Percentiles rank a stretch among this genome's conserved stretches.
phyloP scores from a whole-genome alignment of 805 yeast species.

The Cyberlindnera maritima region DNA sequence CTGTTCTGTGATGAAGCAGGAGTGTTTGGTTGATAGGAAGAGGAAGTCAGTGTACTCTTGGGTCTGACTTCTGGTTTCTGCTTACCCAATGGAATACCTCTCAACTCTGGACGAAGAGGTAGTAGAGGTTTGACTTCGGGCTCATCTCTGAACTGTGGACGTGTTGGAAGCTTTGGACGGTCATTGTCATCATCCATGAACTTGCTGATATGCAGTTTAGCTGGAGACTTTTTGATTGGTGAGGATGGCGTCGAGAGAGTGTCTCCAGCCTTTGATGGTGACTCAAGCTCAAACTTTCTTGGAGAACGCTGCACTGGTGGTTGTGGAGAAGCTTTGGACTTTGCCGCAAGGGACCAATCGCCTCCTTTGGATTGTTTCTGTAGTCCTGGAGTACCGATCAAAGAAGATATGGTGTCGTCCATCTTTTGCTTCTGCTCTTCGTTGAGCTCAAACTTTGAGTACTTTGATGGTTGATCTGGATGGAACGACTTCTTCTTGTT shows the following conservation, averaged over 20 bases:
- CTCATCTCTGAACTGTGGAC: neutral
- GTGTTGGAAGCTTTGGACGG: neutral
- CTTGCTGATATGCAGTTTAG: slow-evolving; percentile 14
- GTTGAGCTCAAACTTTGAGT: slow-evolving; percentile 22
- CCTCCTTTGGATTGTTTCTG: neutral
- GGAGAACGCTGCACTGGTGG: slow-evolving; percentile 14
- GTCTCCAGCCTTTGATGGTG: neutral
- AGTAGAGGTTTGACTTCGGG: slow-evolving; percentile 3
- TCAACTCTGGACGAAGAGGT: slow-evolving; percentile 8
- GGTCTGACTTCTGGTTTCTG: slow-evolving; percentile 6
- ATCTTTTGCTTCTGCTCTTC: slow-evolving; percentile 20
- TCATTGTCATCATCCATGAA: neutral
- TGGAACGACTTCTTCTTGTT: neutral
- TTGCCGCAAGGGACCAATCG: slow-evolving; percentile 10
- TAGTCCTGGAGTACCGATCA: slow-evolving; percentile 16
- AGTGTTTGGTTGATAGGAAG: neutral
- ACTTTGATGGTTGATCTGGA: slow-evolving; percentile 5
- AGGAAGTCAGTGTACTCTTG: slow-evolving; percentile 1
- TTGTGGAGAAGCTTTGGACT: slow-evolving; percentile 8
- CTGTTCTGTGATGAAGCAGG: neutral
- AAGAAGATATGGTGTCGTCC: slow-evolving; percentile 15
- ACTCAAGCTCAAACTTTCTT: slow-evolving; percentile 3
- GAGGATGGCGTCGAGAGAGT: slow-evolving; percentile 3
- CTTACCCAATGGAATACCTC: neutral
- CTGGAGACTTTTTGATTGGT: slow-evolving; percentile 22